Conservation (phyloP, 306 rosid genomes). For the Acacia confusa region DNA sequence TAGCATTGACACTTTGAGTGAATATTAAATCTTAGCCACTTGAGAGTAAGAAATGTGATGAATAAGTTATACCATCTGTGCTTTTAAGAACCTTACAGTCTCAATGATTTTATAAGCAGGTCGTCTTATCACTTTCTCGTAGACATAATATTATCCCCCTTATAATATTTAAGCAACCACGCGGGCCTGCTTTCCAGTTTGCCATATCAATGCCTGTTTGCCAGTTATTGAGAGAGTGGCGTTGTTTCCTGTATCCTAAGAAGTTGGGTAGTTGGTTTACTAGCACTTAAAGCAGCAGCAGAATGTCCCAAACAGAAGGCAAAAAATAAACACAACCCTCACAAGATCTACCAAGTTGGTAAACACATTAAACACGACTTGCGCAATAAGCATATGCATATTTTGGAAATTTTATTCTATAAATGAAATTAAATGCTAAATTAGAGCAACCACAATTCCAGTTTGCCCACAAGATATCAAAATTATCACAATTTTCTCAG, state of each 20-base stretch:
- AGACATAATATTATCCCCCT: neutral
- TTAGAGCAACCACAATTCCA: neutral
- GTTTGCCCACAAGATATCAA: neutral
- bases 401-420: neutral
- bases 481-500: conserved; percentile 2
- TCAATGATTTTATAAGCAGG: neutral
- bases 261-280: neutral
- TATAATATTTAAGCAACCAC: neutral
- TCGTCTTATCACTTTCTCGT: neutral
- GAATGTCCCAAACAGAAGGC: conserved; percentile 3
- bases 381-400: neutral
- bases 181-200: neutral
- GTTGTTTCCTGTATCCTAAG: neutral
- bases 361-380: neutral
- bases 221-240: neutral
- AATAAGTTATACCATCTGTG: neutral
- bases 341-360: neutral
- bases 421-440: neutral
- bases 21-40: neutral
- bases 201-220: neutral
- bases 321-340: neutral
- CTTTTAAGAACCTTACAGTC: neutral
- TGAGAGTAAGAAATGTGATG: neutral
- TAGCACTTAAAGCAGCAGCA: neutral
- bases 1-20: neutral